phyloP scores from a whole-genome alignment of 768 basidiomycete genomes.

The Tylopilus subfusipes region DNA sequence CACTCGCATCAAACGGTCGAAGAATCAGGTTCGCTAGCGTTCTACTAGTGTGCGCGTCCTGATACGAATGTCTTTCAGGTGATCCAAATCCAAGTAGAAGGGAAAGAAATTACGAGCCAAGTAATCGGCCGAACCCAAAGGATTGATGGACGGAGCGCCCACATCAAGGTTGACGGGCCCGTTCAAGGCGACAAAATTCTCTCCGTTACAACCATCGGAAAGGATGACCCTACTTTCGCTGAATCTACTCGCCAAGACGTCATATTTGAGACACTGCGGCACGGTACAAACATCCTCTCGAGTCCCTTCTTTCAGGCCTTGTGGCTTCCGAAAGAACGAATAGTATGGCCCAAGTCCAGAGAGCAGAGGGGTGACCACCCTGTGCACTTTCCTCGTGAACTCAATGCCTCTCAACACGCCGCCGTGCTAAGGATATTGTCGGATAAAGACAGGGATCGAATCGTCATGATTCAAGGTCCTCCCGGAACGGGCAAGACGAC shows the following conservation, averaged over 20 bases:
- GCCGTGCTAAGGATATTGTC: constrained; percentile 35
- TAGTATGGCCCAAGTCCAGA: constrained; percentile 14
- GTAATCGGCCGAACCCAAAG: constrained; percentile 21
- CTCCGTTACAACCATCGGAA: constrained; percentile 49
- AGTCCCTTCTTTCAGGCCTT: constrained; percentile 28
- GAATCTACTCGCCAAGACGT: constrained; percentile 34
- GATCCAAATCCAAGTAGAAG: constrained; percentile 19
- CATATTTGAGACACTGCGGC: constrained; percentile 24
- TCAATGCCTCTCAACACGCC: constrained; percentile 27
- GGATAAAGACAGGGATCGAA: constrained; percentile 12
- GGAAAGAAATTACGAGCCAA: not conserved
- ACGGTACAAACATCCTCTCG: constrained; percentile 9
- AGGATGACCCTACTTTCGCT: constrained; percentile 52
- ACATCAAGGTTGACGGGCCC: constrained; percentile 26
- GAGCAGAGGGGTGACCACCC: not conserved
- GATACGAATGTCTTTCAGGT: constrained; percentile 7
- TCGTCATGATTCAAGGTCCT: constrained; percentile 34
- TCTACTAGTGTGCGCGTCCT: not conserved
- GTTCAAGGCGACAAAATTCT: constrained; percentile 17
- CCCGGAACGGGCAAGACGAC: constrained; percentile 46
- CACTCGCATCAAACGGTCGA: constrained; percentile 39
- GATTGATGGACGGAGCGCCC: constrained; percentile 38
- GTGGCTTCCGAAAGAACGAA: constrained; percentile 23
- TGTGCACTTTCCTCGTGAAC: not conserved
- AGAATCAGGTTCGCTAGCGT: constrained; percentile 36